Evolutionary conservation across 306 rosid genomes (phyloP).

Genomic region (Gynostemma pentaphyllum): DNA sequence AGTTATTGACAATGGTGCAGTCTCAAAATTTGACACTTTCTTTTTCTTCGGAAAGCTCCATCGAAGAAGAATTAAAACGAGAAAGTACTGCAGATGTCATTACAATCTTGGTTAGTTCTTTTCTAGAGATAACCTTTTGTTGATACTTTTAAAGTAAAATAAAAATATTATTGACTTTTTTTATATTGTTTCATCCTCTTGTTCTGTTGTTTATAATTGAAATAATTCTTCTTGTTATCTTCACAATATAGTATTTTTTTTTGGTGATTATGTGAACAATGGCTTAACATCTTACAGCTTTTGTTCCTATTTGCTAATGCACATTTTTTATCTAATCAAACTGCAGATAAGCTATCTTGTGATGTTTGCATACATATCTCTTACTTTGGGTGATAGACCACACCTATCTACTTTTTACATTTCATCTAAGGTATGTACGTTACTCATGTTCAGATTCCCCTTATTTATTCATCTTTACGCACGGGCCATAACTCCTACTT

Average conservation of each 20-base stretch:
- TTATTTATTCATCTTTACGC: not conserved
- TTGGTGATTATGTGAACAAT: not conserved
- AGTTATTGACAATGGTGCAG: conserved; percentile 67
- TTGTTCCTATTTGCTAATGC: not conserved
- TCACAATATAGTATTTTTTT: not conserved
- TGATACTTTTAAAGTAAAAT: not conserved
- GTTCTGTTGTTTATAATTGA: no score
- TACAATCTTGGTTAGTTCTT: conserved; percentile 66
- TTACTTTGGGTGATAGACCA: conserved; percentile 86
- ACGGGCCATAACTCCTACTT: not conserved
- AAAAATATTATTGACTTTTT: no score
- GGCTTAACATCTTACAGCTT: conserved; percentile 11
- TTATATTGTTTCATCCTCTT: not conserved
- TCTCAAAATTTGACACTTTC: conserved; percentile 76
- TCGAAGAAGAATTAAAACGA: conserved; percentile 92
- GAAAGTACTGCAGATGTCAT: conserved; percentile 94
- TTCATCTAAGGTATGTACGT: conserved; percentile 81
- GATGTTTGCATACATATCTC: conserved; percentile 96
- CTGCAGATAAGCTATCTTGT: conserved; percentile 97
- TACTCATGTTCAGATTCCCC: conserved; percentile 16
- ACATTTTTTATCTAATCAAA: conserved; percentile 8
- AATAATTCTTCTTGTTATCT: not conserved
- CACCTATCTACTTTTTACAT: conserved; percentile 54
- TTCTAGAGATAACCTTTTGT: not conserved
- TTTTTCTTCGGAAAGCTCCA: conserved; percentile 94